Evolutionary conservation across 73 alveolate species (phyloP).

Genomic region (Paramecium biaurelia): DNA sequence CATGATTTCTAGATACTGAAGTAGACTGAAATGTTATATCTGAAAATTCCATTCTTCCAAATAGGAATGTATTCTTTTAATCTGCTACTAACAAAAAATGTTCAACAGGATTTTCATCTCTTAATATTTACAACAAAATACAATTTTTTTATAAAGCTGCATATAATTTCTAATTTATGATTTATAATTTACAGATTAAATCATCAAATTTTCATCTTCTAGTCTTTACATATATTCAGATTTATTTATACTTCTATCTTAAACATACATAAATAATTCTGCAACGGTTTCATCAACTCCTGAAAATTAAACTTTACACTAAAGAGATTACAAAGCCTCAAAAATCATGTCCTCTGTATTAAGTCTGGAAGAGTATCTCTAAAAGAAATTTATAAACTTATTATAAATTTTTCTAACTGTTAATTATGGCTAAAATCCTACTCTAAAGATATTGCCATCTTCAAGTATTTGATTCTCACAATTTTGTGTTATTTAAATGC

Average conservation of each 20-base stretch:
- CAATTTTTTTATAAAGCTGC: background rate
- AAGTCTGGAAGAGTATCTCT: background rate
- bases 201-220: background rate
- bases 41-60: conserved; percentile 3
- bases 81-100: background rate
- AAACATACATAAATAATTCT: background rate
- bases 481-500: background rate
- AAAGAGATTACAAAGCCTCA: background rate
- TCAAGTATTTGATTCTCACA: background rate
- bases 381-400: background rate
- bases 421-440: background rate
- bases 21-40: background rate
- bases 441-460: background rate
- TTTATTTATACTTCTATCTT: background rate
- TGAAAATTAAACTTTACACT: background rate
- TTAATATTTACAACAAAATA: background rate
- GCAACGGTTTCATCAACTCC: background rate
- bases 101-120: background rate
- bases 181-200: background rate
- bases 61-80: background rate
- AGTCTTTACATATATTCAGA: background rate
- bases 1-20: conserved; percentile 3
- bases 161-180: background rate
- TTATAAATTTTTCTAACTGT: background rate
- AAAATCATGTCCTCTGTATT: background rate